phyloP scores from a whole-genome alignment of 2,329 filamentous ascomycete species.

The Lecanicillium sp. region DNA sequence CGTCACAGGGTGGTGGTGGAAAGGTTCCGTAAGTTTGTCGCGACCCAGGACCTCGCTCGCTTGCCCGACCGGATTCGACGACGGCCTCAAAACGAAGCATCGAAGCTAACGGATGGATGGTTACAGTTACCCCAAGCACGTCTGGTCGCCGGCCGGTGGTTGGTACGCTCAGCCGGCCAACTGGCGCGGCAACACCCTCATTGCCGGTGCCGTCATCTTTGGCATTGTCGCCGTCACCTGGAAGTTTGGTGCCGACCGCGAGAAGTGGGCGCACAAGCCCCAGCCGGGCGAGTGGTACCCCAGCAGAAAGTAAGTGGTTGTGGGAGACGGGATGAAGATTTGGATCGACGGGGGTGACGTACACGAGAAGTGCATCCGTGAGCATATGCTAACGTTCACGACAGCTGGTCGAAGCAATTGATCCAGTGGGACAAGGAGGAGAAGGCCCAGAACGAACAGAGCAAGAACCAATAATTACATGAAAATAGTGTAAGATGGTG shows the following conservation, averaged over 20 bases:
- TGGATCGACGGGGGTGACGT: not conserved
- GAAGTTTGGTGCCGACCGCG: conserved; percentile 67
- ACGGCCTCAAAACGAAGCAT: conserved; percentile 15
- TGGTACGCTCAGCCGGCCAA: conserved; percentile 95
- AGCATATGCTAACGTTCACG: not conserved
- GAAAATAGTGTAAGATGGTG: conserved; percentile 5
- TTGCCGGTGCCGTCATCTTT: conserved; percentile 62
- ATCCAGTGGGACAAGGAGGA: conserved; percentile 41
- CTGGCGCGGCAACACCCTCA: conserved; percentile 87
- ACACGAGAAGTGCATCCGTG: not conserved
- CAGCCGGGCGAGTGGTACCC: conserved; percentile 73
- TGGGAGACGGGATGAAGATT: not conserved
- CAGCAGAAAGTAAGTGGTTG: conserved; percentile 66
- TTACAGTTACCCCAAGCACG: conserved; percentile 88
- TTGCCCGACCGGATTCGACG: conserved; percentile 14
- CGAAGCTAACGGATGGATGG: conserved; percentile 15
- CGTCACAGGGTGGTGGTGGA: conserved; percentile 66
- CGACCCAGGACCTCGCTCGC: conserved; percentile 9
- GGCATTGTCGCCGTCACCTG: conserved; percentile 64
- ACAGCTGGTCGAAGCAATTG: conserved; percentile 41
- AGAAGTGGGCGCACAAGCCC: conserved; percentile 69
- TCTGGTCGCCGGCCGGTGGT: conserved; percentile 97
- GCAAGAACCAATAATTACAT: conserved; percentile 23
- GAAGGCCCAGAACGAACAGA: conserved; percentile 27
- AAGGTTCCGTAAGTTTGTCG: conserved; percentile 46